phyloP scores from a whole-genome alignment of 495 filamentous ascomycete species.

The Venustampulla echinocandica region DNA sequence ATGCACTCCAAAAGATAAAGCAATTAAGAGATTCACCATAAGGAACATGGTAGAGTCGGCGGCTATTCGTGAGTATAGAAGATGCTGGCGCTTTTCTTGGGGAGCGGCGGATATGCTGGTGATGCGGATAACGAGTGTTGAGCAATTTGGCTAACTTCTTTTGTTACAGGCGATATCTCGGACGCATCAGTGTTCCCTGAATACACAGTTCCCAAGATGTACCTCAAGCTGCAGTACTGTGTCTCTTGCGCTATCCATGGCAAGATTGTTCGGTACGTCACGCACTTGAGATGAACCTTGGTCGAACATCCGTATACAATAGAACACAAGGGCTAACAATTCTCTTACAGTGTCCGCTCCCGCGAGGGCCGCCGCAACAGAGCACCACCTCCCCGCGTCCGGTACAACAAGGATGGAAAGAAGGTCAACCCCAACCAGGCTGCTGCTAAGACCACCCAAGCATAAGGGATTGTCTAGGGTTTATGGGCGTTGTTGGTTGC shows the following conservation, averaged over 20 bases:
- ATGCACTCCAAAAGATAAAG: constrained; percentile 99
- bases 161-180: constrained; percentile 90
- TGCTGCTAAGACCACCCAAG: constrained; percentile 51
- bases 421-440: constrained; percentile 93
- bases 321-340: constrained; percentile 28
- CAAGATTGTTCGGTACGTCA: constrained; percentile 98
- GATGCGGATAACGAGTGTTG: too few species aligned
- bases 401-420: constrained; percentile 99
- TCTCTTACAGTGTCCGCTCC: constrained; percentile 75
- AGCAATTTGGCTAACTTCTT: constrained; percentile 9
- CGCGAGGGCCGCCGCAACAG: constrained; percentile 96
- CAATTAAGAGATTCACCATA: constrained; percentile 99
- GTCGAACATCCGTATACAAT: constrained; percentile 35
- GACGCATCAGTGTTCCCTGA: constrained; percentile 98
- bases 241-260: constrained; percentile 99
- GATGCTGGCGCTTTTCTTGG: too few species aligned
- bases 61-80: constrained; percentile 94
- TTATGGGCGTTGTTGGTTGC: constrained; percentile 19
- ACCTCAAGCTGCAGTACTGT: constrained; percentile 99
- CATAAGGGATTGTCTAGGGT: constrained; percentile 17
- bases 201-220: constrained; percentile 99
- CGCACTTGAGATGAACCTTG: constrained; percentile 51
- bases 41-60: constrained; percentile 99
- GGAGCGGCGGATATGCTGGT: too few species aligned
- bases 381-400: constrained; percentile 89